phyloP scores from a whole-genome alignment of 2,329 filamentous ascomycete genomes.

The Sphaerulina musiva region DNA sequence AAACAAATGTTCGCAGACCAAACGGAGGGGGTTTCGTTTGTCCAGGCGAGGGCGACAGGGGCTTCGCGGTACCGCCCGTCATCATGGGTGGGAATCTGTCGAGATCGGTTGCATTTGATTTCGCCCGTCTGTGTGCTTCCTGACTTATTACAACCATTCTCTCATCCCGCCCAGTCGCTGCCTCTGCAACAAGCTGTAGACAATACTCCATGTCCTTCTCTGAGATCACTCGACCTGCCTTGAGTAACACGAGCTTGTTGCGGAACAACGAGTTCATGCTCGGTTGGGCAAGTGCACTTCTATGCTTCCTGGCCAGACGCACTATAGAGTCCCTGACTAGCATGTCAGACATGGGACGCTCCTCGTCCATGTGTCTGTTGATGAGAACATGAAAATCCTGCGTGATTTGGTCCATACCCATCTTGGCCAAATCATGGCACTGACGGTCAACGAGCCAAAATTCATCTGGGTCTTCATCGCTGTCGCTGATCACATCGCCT shows the following conservation, averaged over 20 bases:
- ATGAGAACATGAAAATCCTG: constrained; percentile 35
- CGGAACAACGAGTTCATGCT: constrained; percentile 27
- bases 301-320: constrained; percentile 34
- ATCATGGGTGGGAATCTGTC: neutral
- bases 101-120: neutral
- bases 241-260: constrained; percentile 32
- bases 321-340: constrained; percentile 36
- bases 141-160: neutral
- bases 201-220: constrained; percentile 16
- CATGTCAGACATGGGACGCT: constrained; percentile 32
- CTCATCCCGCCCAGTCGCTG: neutral
- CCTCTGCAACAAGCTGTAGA: constrained; percentile 2
- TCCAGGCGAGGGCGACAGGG: neutral
- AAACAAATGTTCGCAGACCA: constrained; percentile 12
- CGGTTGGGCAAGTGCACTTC: constrained; percentile 22
- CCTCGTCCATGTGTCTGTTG: constrained; percentile 35
- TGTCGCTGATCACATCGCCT: constrained; percentile 39
- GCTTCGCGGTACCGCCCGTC: neutral
- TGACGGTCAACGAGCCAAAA: constrained; percentile 35
- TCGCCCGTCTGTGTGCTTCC: neutral
- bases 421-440: constrained; percentile 22
- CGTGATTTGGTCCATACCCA: constrained; percentile 23
- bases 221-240: constrained; percentile 9
- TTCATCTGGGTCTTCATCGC: constrained; percentile 40
- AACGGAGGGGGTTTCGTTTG: constrained; percentile 4